Evolutionary conservation across 2,329 filamentous ascomycete species (phyloP), one percentile per base, ranked within the genome.

Genomic region (Trichoderma breve): DNA sequence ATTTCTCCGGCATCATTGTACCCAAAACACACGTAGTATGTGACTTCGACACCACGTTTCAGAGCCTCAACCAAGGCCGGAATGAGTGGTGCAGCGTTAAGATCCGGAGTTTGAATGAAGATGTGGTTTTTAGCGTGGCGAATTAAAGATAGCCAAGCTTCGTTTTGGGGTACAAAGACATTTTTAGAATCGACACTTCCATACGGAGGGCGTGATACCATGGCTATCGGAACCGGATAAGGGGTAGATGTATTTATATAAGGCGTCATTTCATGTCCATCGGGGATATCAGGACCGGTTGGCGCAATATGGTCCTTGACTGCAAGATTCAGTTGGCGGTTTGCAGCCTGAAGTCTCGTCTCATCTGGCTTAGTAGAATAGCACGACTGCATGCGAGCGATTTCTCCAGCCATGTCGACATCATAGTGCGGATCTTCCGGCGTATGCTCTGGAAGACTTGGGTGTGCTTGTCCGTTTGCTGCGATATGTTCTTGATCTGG

Each of bases 1-100:
- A 95, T 86, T 78, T 95, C 92, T 26, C 92, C 93, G 0, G 88
- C 83, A 74, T 95, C 93, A 74, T 95, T 95, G 81, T 95, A 95
- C 1, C 93, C 92, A 0, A 95, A 86, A 74, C 91, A 93, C 1
- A 94, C 85, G 74, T 93, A 94, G 78, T 89, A 91, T 0, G 87
- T 89, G 0, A 94, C 89, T 65, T 90, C 83, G 0, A 94, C 81
- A 0, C 92, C 92, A 1, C 92, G 84, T 73, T 89, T 85, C n/a
- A 90, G 86, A 0, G 93, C 92, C 3, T 85, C 86, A 0, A 87
- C 77, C 4, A 95, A 86, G 1, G 89, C 90, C 0, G 89, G 86
- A 0, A 94, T 76, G 0, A 94, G 82, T 0, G 89, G 90, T 71
- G 88, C 87, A 0, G 92, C 92, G 76, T 95, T 95, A 47, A 95